These are phyloP conservation scores for Dentiscutata heterogama DNA, from an alignment of 371 early-diverging fungal species.

Conservation along the genomic window DNA sequence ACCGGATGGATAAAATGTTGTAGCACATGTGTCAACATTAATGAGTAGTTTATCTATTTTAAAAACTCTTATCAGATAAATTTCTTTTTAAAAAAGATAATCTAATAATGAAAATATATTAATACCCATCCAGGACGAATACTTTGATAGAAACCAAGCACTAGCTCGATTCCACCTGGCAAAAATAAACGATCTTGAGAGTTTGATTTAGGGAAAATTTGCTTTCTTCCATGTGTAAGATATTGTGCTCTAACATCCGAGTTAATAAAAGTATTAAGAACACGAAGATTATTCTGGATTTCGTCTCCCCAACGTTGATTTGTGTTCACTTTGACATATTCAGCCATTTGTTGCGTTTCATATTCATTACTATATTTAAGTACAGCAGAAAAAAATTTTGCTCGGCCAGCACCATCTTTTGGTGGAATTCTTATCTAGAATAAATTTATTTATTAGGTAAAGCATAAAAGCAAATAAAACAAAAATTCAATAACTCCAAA, in stretches of 20 bases:
- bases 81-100: neutral
- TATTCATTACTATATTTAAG: neutral
- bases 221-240: neutral
- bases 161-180: slow-evolving; percentile 83
- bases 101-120: neutral
- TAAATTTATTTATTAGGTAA: neutral
- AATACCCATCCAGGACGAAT: slow-evolving; percentile 68
- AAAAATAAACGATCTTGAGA: slow-evolving; percentile 45
- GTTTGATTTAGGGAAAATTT: neutral
- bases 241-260: neutral
- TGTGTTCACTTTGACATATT: neutral
- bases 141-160: slow-evolving; percentile 91
- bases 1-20: slow-evolving; percentile 76
- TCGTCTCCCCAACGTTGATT: neutral
- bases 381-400: neutral
- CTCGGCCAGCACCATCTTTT: neutral
- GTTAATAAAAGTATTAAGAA: neutral
- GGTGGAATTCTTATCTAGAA: neutral
- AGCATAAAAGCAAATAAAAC: neutral
- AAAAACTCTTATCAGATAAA: too few species aligned
- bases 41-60: neutral
- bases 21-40: slow-evolving; percentile 75
- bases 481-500: neutral
- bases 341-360: neutral
- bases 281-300: neutral